Evolutionary conservation across 345 rosid species (phyloP).

Genomic region (Lepidium sativum): DNA sequence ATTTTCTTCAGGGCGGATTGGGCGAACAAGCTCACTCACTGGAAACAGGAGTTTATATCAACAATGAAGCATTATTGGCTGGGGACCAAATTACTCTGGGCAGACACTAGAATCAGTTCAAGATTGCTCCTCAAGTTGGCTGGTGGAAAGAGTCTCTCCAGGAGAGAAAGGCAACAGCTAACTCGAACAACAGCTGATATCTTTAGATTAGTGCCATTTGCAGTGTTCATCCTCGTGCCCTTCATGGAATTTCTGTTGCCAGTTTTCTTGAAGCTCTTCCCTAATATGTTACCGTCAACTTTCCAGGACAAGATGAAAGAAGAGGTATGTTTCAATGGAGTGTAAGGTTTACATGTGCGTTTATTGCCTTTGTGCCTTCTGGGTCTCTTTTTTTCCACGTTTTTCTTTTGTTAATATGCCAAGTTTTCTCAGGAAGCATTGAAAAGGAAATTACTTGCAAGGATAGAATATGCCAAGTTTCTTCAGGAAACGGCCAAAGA

Average conservation of each 20-base stretch:
- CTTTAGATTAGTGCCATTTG: slow-evolving; percentile 77
- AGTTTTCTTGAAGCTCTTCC: slow-evolving; percentile 61
- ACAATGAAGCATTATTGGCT: slow-evolving; percentile 70
- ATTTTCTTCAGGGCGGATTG: slow-evolving; percentile 56
- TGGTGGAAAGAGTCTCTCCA: slow-evolving; percentile 62
- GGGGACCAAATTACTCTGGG: slow-evolving; percentile 58
- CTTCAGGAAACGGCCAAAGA: slow-evolving; percentile 80
- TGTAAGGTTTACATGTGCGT: neutral
- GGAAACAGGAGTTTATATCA: slow-evolving; percentile 53
- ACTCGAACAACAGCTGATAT: slow-evolving; percentile 90
- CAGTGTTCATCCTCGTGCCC: slow-evolving; percentile 67
- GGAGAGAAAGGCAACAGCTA: slow-evolving; percentile 91
- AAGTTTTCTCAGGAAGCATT: slow-evolving; percentile 46
- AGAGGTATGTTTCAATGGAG: slow-evolving; percentile 33
- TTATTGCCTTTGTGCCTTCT: slow-evolving; percentile 2
- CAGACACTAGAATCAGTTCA: slow-evolving; percentile 61
- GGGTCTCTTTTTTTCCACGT: slow-evolving; percentile 5
- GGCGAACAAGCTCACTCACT: slow-evolving; percentile 53
- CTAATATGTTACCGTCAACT: slow-evolving; percentile 76
- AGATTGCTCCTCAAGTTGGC: slow-evolving; percentile 58
- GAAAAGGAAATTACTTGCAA: slow-evolving; percentile 55
- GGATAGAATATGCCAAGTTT: slow-evolving; percentile 74
- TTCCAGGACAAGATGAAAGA: slow-evolving; percentile 81
- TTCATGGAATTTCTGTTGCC: slow-evolving; percentile 76
- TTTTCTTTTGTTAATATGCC: neutral